Conservation (phyloP, 257 asterid species). For the Primulina tabacum region DNA sequence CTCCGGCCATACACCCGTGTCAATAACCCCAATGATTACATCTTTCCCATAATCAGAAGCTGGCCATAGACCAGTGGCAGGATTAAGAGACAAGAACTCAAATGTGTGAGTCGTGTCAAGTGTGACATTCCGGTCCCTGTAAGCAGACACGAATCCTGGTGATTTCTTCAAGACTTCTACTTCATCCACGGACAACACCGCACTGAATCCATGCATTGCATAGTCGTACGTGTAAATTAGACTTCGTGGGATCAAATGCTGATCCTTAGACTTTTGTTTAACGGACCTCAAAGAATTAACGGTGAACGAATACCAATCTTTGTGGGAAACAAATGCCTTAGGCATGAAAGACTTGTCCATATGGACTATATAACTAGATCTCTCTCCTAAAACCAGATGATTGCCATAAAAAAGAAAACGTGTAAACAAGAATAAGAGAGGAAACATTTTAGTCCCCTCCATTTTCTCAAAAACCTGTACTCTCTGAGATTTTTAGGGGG, state of each 20-base stretch:
- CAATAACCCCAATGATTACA: conserved; percentile 50
- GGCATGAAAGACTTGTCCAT: conserved; percentile 49
- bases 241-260: conserved; percentile 2
- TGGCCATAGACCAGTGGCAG: conserved; percentile 42
- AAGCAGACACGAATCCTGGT: conserved; percentile 44
- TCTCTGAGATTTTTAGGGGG: background rate
- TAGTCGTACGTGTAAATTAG: conserved; percentile 36
- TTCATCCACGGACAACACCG: conserved; percentile 32
- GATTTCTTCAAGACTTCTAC: conserved; percentile 26
- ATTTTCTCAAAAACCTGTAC: background rate
- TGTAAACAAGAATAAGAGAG: conserved; percentile 13
- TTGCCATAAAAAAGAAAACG: background rate
- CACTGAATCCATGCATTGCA: conserved; percentile 46
- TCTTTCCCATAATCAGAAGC: conserved; percentile 44
- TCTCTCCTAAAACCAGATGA: conserved; percentile 18
- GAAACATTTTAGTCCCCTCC: conserved; percentile 5
- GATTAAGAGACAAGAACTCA: conserved; percentile 35
- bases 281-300: conserved; percentile 16
- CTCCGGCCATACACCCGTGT: conserved; percentile 51
- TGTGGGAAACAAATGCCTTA: conserved; percentile 21
- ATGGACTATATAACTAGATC: conserved; percentile 42
- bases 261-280: background rate
- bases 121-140: conserved; percentile 28
- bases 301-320: conserved; percentile 37
- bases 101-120: conserved; percentile 46